Evolutionary conservation across 164 flowering plant genomes (phyloP).

Genomic region (Saururus chinensis): DNA sequence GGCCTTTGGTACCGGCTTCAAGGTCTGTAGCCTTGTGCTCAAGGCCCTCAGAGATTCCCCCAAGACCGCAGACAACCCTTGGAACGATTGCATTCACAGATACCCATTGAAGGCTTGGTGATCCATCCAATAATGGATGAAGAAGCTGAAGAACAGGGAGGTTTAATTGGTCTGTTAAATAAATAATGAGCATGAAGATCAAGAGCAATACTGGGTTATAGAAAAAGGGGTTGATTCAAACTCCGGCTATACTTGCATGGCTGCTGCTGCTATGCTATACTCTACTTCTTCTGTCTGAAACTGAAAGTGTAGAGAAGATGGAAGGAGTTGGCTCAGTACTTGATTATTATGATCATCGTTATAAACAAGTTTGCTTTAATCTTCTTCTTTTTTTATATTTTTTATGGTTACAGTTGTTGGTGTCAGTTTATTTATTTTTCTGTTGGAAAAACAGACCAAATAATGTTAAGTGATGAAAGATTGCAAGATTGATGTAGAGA

Average conservation of each 20-base stretch:
- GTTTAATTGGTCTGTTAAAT: not conserved
- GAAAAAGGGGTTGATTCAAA: too few species aligned
- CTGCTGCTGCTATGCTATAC: not conserved
- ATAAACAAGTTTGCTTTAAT: too few species aligned
- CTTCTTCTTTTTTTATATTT: too few species aligned
- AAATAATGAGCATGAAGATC: not conserved
- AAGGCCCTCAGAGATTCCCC: slow-evolving; percentile 26
- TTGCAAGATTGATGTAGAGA: too few species aligned
- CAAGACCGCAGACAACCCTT: slow-evolving; percentile 34
- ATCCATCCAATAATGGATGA: not conserved
- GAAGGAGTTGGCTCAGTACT: not conserved
- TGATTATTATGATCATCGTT: not conserved
- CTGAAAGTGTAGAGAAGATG: not conserved
- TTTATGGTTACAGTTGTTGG: not conserved
- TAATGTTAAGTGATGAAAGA: too few species aligned
- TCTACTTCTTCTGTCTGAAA: not conserved
- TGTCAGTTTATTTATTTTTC: too few species aligned
- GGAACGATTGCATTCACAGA: slow-evolving; percentile 46
- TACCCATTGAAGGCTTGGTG: slow-evolving; percentile 31
- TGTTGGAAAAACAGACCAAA: too few species aligned
- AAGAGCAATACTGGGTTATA: too few species aligned
- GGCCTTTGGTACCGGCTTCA: slow-evolving; percentile 67
- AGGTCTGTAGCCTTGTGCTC: slow-evolving; percentile 47
- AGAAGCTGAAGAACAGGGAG: not conserved
- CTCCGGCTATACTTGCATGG: not conserved